Conservation (phyloP, 1,284 basidiomycete genomes). For the Trichosporon inkin region DNA sequence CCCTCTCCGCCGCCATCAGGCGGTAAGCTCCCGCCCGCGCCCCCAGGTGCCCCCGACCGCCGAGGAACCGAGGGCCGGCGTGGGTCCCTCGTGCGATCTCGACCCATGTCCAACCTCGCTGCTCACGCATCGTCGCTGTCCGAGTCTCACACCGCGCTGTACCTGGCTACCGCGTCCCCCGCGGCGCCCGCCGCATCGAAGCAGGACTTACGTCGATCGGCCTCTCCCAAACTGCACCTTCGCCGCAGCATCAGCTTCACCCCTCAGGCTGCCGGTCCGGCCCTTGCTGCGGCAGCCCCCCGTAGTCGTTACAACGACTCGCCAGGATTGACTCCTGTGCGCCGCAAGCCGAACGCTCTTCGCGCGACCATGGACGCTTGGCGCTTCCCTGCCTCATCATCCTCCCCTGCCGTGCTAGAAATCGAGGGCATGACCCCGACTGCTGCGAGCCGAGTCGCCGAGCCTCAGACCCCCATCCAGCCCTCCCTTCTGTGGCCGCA, state of each 20-base stretch:
- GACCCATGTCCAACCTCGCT: constrained; percentile 25
- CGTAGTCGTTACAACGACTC: constrained; percentile 23
- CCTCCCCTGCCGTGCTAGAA: constrained; percentile 1
- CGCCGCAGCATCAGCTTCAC: constrained; percentile 39
- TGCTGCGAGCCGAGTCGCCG: constrained; percentile 5
- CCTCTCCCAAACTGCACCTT: constrained; percentile 35
- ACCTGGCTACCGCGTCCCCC: constrained; percentile 47
- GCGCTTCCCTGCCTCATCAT: constrained; percentile 37
- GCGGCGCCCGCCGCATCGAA: constrained; percentile 11
- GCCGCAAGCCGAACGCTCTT: constrained; percentile 28
- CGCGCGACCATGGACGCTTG: constrained; percentile 41
- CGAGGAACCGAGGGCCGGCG: constrained; percentile 7
- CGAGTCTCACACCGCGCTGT: constrained; percentile 46
- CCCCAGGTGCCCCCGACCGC: constrained; percentile 17
- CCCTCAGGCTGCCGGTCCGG: constrained; percentile 37
- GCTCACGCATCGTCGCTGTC: constrained; percentile 44
- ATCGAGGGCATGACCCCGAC: constrained; percentile 15
- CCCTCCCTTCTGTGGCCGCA: constrained; percentile 16
- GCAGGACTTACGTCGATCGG: constrained; percentile 26
- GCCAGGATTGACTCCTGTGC: constrained; percentile 26
- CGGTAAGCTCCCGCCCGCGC: constrained; percentile 16
- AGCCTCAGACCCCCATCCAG: constrained; percentile 7
- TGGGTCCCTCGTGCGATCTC: constrained; percentile 15
- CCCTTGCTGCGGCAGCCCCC: constrained; percentile 14
- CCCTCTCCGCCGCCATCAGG: constrained; percentile 31